A percentile compares a stretch with the other conserved stretches of the same genome.
Evolutionary conservation across 441 rosid species (phyloP).

Genomic region (Bocquillonia castaneifolia): DNA sequence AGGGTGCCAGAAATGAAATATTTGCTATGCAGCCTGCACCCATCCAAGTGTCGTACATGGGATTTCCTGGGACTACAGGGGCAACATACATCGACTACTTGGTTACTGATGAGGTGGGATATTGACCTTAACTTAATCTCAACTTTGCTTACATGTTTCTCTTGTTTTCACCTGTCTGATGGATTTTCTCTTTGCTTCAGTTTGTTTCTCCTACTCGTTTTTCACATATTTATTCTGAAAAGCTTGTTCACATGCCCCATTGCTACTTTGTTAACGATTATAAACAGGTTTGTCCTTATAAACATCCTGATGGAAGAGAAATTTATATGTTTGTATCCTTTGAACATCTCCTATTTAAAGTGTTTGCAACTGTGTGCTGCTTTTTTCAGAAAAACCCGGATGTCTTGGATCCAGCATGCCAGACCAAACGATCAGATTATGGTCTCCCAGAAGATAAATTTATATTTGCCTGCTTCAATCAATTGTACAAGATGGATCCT

Average conservation of each 20-base stretch:
- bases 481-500: slow-evolving; percentile 99
- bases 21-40: slow-evolving; percentile 99
- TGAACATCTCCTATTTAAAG: background rate
- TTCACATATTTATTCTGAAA: slow-evolving; percentile 87
- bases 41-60: slow-evolving; percentile 98
- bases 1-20: slow-evolving; percentile 98
- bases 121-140: background rate
- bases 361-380: slow-evolving; percentile 15
- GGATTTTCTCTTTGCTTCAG: slow-evolving; percentile 37
- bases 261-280: slow-evolving; percentile 99
- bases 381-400: slow-evolving; percentile 78
- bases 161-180: slow-evolving; percentile 15
- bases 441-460: slow-evolving; percentile 96
- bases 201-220: slow-evolving; percentile 79
- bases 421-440: slow-evolving; percentile 76
- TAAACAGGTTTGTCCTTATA: slow-evolving; percentile 60
- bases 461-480: slow-evolving; percentile 98
- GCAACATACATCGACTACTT: slow-evolving; percentile 90
- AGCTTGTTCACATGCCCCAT: slow-evolving; percentile 95
- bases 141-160: background rate
- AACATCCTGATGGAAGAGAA: background rate
- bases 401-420: slow-evolving; percentile 76
- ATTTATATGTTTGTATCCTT: background rate
- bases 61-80: slow-evolving; percentile 98
- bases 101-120: slow-evolving; percentile 89